A percentile compares a stretch with the other conserved stretches of the same genome.
phyloP scores from a whole-genome alignment of 2,329 filamentous ascomycete species.

The Cladosporium sp. region DNA sequence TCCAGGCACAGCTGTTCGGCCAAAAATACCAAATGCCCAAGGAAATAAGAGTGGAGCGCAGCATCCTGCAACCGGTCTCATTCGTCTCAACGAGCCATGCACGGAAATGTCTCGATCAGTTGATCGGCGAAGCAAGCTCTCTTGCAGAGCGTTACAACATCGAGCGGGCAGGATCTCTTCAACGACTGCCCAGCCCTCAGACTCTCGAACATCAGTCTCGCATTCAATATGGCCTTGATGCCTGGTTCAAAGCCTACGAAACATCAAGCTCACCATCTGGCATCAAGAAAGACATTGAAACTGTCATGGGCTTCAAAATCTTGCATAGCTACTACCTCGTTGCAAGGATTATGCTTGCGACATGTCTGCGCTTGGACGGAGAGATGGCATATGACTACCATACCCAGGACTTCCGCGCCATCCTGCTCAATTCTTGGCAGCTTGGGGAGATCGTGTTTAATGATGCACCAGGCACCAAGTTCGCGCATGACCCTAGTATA shows the following conservation, averaged over 20 bases:
- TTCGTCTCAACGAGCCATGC: conserved; percentile 8
- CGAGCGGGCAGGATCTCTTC: background rate
- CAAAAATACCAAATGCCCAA: background rate
- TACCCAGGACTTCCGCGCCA: conserved; percentile 3
- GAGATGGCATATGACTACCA: conserved; percentile 8
- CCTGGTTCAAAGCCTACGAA: conserved; percentile 4
- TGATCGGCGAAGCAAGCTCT: background rate
- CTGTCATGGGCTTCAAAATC: conserved; percentile 8
- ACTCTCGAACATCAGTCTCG: background rate
- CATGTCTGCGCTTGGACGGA: conserved; percentile 7
- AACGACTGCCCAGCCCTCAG: background rate
- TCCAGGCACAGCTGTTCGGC: conserved; percentile 21
- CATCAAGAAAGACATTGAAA: background rate
- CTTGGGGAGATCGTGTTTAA: conserved; percentile 8
- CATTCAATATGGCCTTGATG: background rate
- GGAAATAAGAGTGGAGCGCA: background rate
- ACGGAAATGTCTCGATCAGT: background rate
- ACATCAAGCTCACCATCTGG: background rate
- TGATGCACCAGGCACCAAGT: background rate
- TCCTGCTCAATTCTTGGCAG: conserved; percentile 7
- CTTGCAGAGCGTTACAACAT: background rate
- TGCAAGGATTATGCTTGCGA: conserved; percentile 2
- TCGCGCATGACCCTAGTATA: background rate
- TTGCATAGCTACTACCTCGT: conserved; percentile 10
- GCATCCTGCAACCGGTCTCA: background rate